Base-by-base conservation (phyloP, 768 basidiomycete genomes). In the Termitomyces heimii region DNA sequence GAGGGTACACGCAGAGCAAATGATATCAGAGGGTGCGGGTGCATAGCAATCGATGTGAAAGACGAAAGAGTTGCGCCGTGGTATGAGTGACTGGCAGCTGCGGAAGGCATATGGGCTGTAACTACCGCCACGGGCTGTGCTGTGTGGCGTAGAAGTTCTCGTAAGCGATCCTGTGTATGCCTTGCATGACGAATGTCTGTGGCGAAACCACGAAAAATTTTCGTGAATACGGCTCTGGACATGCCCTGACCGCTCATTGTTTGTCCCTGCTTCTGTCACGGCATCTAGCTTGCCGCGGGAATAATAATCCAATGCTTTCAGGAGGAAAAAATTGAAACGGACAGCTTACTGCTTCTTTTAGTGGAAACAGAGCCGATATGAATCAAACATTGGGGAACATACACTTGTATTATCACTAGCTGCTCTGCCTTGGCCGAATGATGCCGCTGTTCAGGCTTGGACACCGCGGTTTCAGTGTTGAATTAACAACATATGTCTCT, bases 1-100 rank as follows among this genome's bases (percentile, higher is more conserved):
- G 94, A 96, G 4, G 95, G 95, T 18, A 93, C 78, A 34, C 93
- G 88, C 20, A 98, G 79, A 18, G 94, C 88, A 69, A 98, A 98
- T 0, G 92, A 82, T 65, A 98, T 82, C 56, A 97, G 81, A 0
- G 94, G 93, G 62, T 84, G 75, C 2, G 95, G 95, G 62, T 93
- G 84, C 78, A 98, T 83, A 2, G 95, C 84, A 66, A 98, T 85
- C 29, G 93, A 94, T 22, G 92, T 85, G 68, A 98, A 94, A 0
- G 94, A 96, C 9, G 95, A 95, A 32, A 98, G 78, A 1, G 95
- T 98, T 22, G 94, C 93, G 62, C 95, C 94, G 70, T 97, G 94
- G 65, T 81, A 92, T 10, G 53, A 53, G 20, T 63, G 55, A 20
- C 44, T 13, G 10, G 61, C 45, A 48, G 62, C 48, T 43, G 59